These are phyloP conservation scores for Isatis lusitanica DNA, from an alignment of 441 rosid species.

Conservation along the genomic window DNA sequence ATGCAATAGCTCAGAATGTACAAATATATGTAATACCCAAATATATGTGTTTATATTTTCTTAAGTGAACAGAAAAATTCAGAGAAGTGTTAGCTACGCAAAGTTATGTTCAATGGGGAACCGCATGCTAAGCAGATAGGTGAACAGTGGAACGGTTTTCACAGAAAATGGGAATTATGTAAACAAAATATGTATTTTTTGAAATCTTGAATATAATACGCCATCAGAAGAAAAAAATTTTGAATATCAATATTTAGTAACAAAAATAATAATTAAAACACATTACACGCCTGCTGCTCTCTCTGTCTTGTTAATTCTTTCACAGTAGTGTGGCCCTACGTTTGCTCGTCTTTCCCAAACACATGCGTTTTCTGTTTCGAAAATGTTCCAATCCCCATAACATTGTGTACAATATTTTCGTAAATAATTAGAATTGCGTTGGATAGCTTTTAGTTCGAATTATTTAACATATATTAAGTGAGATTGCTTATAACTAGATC, in stretches of 20 bases:
- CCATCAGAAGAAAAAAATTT: neutral
- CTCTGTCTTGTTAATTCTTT: constrained; percentile 32
- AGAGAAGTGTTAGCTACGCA: constrained; percentile 29
- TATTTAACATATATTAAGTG: neutral
- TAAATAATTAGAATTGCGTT: neutral
- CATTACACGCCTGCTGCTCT: constrained; percentile 32
- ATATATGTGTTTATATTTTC: neutral
- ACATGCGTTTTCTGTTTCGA: constrained; percentile 21
- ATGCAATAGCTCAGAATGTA: neutral
- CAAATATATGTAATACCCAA: neutral
- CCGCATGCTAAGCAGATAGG: constrained; percentile 16
- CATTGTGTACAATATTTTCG: neutral
- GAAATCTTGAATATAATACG: neutral
- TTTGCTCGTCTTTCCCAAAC: constrained; percentile 31
- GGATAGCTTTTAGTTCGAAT: neutral
- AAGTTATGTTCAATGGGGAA: constrained; percentile 17
- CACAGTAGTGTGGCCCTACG: constrained; percentile 29
- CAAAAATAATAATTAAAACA: constrained; percentile 24
- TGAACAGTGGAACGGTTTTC: constrained; percentile 5
- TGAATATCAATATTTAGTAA: neutral
- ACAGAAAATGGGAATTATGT: neutral
- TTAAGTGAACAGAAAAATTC: neutral
- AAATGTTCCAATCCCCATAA: constrained; percentile 16
- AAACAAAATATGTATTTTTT: neutral
- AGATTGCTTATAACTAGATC: neutral